Evolutionary conservation across 495 filamentous ascomycete genomes (phyloP).

Genomic region (Aspergillus saccharolyticus): DNA sequence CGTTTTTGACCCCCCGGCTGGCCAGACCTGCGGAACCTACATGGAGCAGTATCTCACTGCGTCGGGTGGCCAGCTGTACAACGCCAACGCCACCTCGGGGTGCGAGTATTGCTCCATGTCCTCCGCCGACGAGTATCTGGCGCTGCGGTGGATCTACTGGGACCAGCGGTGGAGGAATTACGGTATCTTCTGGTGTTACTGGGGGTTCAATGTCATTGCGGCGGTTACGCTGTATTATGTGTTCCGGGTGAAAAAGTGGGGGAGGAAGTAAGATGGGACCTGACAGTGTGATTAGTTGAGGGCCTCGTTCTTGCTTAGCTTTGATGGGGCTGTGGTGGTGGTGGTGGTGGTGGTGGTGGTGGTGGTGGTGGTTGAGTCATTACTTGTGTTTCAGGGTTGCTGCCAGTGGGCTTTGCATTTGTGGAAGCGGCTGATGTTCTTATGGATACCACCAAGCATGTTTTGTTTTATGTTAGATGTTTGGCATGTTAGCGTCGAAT

Average conservation of each 20-base stretch:
- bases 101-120: constrained; percentile 57
- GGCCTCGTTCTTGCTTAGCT: too few species aligned
- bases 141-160: constrained; percentile 41
- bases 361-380: too few species aligned
- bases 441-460: too few species aligned
- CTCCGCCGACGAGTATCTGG: constrained; percentile 57
- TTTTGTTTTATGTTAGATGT: too few species aligned
- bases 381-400: too few species aligned
- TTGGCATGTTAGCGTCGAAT: too few species aligned
- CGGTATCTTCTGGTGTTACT: constrained; percentile 55
- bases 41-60: constrained; percentile 23
- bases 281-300: too few species aligned
- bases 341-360: too few species aligned
- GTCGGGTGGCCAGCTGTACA: constrained; percentile 34
- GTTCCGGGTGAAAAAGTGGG: constrained; percentile 43
- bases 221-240: constrained; percentile 66
- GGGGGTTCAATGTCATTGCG: constrained; percentile 60
- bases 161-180: constrained; percentile 62
- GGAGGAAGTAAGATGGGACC: not conserved
- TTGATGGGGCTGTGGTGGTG: too few species aligned
- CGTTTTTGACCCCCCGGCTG: constrained; percentile 44
- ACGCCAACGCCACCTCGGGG: constrained; percentile 38
- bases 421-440: too few species aligned
- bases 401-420: too few species aligned
- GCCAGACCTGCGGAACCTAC: constrained; percentile 47